Evolutionary conservation across 2,329 filamentous ascomycete species (phyloP).

Genomic region (Aspergillus chevalieri): DNA sequence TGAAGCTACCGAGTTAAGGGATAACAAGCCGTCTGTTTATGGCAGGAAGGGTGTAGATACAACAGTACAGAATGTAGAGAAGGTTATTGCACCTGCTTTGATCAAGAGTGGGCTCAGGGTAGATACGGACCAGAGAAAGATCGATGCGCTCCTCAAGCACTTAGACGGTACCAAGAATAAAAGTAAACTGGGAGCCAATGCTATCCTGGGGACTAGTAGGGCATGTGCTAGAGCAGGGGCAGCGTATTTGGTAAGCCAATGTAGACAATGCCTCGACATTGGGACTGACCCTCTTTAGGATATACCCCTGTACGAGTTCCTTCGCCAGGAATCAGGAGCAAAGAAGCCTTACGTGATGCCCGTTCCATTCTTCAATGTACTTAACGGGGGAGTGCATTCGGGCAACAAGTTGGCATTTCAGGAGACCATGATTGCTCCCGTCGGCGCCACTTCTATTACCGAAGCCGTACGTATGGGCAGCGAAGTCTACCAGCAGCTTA

Average conservation of each 20-base stretch:
- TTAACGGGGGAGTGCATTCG: conserved; percentile 46
- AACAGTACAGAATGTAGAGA: conserved; percentile 52
- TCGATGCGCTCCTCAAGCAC: conserved; percentile 51
- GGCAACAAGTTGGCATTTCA: conserved; percentile 49
- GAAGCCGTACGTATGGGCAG: conserved; percentile 23
- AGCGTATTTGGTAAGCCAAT: conserved; percentile 20
- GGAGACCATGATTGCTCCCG: conserved; percentile 14
- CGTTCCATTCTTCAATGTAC: conserved; percentile 54
- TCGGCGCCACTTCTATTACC: conserved; percentile 5
- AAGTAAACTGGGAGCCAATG: conserved; percentile 54
- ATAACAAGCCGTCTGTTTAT: conserved; percentile 49
- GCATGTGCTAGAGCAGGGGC: conserved; percentile 54
- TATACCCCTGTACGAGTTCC: neutral
- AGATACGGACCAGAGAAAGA: conserved; percentile 36
- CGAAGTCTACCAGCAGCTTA: conserved; percentile 29
- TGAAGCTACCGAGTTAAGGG: conserved; percentile 34
- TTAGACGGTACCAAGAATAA: conserved; percentile 50
- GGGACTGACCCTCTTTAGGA: neutral
- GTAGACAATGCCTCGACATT: neutral
- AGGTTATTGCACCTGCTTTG: conserved; percentile 49
- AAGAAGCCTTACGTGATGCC: conserved; percentile 46
- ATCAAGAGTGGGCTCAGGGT: conserved; percentile 46
- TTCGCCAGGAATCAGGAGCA: conserved; percentile 10
- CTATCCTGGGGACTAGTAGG: conserved; percentile 56
- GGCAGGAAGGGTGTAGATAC: conserved; percentile 51